phyloP scores from a whole-genome alignment of 2,329 filamentous ascomycete genomes.

The Chalaropsis thielavioides region DNA sequence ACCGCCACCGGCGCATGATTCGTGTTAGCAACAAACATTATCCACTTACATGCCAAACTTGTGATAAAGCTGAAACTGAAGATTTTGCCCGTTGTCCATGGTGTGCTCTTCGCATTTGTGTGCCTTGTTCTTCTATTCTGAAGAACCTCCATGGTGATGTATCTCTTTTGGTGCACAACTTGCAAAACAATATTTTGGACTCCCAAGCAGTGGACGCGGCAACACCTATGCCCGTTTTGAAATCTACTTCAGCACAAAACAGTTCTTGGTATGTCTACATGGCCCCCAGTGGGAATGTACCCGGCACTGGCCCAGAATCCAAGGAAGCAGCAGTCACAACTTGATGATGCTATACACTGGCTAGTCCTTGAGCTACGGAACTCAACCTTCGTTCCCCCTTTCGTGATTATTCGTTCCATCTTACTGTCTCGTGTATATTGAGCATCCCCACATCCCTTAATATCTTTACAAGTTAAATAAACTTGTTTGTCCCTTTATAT shows the following conservation, averaged over 20 bases:
- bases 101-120: slow-evolving; percentile 40
- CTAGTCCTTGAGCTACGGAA: too few species aligned
- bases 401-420: too few species aligned
- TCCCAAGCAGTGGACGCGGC: background rate
- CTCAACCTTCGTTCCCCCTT: too few species aligned
- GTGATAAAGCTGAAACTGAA: slow-evolving; percentile 27
- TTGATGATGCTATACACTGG: too few species aligned
- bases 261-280: background rate
- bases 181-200: background rate
- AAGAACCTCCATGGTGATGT: slow-evolving; percentile 31
- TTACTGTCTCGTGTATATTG: too few species aligned
- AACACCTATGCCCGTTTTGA: background rate
- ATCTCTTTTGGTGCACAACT: background rate
- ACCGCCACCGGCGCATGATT: slow-evolving; percentile 35
- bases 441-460: too few species aligned
- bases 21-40: slow-evolving; percentile 35
- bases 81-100: slow-evolving; percentile 34
- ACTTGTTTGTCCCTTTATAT: background rate
- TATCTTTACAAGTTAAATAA: background rate
- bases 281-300: background rate
- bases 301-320: background rate
- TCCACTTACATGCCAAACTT: slow-evolving; percentile 40
- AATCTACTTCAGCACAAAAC: background rate
- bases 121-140: slow-evolving; percentile 32
- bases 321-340: background rate